These are phyloP conservation scores for Trichoderma guizhouense DNA, from an alignment of 2,329 filamentous ascomycete species.

Conservation along the genomic window DNA sequence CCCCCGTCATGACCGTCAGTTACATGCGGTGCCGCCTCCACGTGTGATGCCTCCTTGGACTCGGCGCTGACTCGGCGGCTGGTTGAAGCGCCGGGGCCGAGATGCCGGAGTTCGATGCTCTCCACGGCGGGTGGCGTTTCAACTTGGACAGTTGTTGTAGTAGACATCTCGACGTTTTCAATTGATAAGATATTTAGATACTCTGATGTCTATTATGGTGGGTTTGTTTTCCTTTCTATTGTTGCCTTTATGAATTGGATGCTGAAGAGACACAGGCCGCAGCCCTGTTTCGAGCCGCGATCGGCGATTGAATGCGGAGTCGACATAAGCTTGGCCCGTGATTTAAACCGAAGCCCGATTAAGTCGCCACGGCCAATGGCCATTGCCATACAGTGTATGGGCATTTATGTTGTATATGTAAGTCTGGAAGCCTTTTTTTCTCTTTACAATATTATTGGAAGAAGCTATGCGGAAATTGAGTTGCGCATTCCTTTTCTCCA, in stretches of 20 bases:
- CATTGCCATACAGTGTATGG: background rate
- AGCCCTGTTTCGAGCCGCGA: background rate
- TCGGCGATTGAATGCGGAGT: slow-evolving; percentile 7
- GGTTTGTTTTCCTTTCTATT: background rate
- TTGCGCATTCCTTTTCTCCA: background rate
- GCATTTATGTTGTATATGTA: background rate
- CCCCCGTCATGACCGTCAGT: background rate
- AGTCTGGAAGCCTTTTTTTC: background rate
- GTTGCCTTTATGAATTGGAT: background rate
- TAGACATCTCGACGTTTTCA: background rate
- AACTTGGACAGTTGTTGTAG: background rate
- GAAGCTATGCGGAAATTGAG: background rate
- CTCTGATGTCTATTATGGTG: background rate
- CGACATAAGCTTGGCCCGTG: background rate
- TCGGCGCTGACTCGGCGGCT: background rate
- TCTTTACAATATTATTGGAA: background rate
- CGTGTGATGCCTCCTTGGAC: background rate
- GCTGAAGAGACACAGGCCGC: background rate
- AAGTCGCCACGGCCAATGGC: background rate
- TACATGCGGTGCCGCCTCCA: background rate
- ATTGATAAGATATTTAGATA: background rate
- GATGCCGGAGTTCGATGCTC: slow-evolving; percentile 18
- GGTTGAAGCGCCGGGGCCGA: background rate
- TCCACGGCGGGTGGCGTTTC: background rate
- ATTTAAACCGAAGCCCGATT: background rate